Evolutionary conservation across 2,329 filamentous ascomycete species (phyloP), one percentile per base, ranked within the genome.

Genomic region (Aspergillus eucalypticola): DNA sequence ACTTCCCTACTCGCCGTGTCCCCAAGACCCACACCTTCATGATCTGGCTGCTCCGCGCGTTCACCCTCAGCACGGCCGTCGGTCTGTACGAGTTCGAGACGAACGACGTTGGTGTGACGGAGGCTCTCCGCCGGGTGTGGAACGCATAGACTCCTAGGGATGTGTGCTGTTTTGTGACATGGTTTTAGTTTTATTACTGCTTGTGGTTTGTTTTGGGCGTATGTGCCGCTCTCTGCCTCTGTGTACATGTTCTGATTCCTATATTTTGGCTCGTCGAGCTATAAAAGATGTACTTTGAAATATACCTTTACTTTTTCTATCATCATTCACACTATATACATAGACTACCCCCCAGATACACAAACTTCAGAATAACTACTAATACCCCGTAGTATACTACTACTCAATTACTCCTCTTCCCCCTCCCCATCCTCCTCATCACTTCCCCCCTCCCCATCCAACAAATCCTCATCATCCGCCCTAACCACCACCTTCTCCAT

Each of bases 21-120:
- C 91, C 92, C 54, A 86, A 84, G 66, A 78, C 86, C 62, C 86
- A 86, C 75, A 88, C 86, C 73, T 57, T 82, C n/a, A 83, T 88
- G 75, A 86, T 85, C 77, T 98, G 92, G 92, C 81, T 83, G 39
- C 86, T 98, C 64, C 92, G 93, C 72, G 79, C 83, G 49, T 88
- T 86, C 61, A 97, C 96, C 10, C 82, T 94, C 60, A 81, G 91
- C 55, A 91, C 93, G 64, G 92, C 90, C 54, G 84, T 96, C 66
- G 93, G 93, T 60, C 84, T 98, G 72, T 99, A 99, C 81, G 94
- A 98, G 79, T 98, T 98, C 72, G 95, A 99, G 88, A 99, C 95
- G 32, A 98, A 97, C 74, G 95, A 99, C 69, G 92, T 99, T 55
- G 95, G 95, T 67, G 78, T 99, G 61, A 96, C 92, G 8, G 94